Percentiles rank a stretch among this genome's conserved stretches.
Evolutionary conservation across 495 filamentous ascomycete species (phyloP).

Genomic region (Penicillium antarcticum): DNA sequence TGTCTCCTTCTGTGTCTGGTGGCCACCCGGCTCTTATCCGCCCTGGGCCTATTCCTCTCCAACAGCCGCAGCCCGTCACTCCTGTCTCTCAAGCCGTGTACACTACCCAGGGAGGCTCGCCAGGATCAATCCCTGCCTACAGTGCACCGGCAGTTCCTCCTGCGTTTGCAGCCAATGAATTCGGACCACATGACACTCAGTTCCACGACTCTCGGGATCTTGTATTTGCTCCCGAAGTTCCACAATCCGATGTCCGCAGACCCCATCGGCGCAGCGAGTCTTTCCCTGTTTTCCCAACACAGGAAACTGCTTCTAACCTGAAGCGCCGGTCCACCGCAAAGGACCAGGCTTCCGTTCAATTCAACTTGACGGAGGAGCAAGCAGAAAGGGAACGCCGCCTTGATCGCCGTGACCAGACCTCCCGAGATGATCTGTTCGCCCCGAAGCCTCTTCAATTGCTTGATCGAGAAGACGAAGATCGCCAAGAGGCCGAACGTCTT

Average conservation of each 20-base stretch:
- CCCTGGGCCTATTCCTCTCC: constrained; percentile 51
- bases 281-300: constrained; percentile 28
- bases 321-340: constrained; percentile 38
- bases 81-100: constrained; percentile 56
- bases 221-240: constrained; percentile 2
- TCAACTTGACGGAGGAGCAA: constrained; percentile 48
- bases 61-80: constrained; percentile 55
- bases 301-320: constrained; percentile 21
- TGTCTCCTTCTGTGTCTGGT: constrained; percentile 44
- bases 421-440: constrained; percentile 11
- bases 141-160: constrained; percentile 32
- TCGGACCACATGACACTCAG: constrained; percentile 21
- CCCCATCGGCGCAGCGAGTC: constrained; percentile 33
- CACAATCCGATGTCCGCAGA: constrained; percentile 1
- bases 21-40: constrained; percentile 44
- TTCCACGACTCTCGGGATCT: constrained; percentile 23
- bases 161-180: constrained; percentile 23
- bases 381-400: constrained; percentile 40
- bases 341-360: constrained; percentile 46
- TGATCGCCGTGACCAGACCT: constrained; percentile 27
- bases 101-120: constrained; percentile 33
- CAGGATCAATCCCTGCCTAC: constrained; percentile 30
- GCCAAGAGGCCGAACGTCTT: constrained; percentile 12
- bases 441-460: constrained; percentile 24
- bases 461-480: constrained; percentile 28